Evolutionary conservation across 2,329 filamentous ascomycete species (phyloP), one percentile per base, ranked within the genome.

Genomic region (Sporothrix inflata): DNA sequence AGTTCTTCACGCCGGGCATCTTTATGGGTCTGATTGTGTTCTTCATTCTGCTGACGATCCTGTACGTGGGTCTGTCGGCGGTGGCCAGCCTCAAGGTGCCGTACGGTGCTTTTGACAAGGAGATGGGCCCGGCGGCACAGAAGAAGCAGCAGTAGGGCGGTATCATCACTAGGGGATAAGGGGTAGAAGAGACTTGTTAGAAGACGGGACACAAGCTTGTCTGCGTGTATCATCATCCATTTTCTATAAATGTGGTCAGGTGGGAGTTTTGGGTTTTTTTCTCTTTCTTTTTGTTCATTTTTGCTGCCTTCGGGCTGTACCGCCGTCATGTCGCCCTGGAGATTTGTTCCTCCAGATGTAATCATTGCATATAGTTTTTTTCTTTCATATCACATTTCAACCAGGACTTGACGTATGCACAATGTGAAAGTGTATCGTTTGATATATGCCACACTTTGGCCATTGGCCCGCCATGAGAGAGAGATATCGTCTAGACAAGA

Each of bases 31-130:
- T 97, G 24, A 79, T 94, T 49, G 90, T 90, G 27, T 83, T 88
- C 3, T 80, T 96, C 21, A 80, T 97, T 51, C 86, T 97, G 66
- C 82, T 97, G 74, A 84, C 88, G 38, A 94, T 98, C 76, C 84
- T 97, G 6, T 91, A 91, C 76, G 90, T 94, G 72, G 96, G 92
- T 16, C 83, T 98, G 71, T 88, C 82, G 73, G 94, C 92, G 16
- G 85, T 98, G 14, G 85, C 88, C 7, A 95, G 93, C 76, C 86
- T 99, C 21, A 87, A 98, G 80, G 93, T 98, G 40, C 92, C 93
- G 0, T 98, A 98, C 81, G 94, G 92, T 75, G 94, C 96, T 1
- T 99, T 98, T 80, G 95, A 97, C 80, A 98, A 97, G 85, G 95
- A 98, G 77, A 97, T 94, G 86, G 93, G 94, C 0, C 93, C 94